Evolutionary conservation across 2,329 filamentous ascomycete genomes (phyloP).

Genomic region (Endoconidiophora polonica): DNA sequence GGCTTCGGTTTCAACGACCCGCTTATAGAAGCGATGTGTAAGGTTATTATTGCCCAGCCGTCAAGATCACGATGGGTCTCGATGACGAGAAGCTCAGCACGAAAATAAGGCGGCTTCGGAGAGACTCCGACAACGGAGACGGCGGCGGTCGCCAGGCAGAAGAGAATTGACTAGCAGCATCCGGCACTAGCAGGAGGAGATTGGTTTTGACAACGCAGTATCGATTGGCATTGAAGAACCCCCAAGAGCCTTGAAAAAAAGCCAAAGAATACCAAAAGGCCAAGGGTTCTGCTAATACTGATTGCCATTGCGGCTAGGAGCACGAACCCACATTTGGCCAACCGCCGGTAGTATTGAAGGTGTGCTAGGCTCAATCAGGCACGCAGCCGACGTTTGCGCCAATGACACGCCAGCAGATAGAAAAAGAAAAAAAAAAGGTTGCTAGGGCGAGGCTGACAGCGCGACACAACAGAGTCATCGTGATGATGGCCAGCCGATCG

Average conservation of each 20-base stretch:
- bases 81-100: too few species aligned
- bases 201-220: neutral
- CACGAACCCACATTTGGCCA: too few species aligned
- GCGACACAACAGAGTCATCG: neutral
- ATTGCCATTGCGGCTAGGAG: neutral
- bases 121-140: too few species aligned
- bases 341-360: too few species aligned
- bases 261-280: neutral
- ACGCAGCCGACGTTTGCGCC: neutral
- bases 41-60: too few species aligned
- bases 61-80: too few species aligned
- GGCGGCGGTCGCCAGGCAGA: too few species aligned
- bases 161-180: neutral
- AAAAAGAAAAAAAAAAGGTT: neutral
- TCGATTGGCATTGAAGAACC: neutral
- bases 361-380: neutral
- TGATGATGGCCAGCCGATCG: too few species aligned
- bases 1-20: too few species aligned
- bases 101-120: too few species aligned
- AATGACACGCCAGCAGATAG: neutral
- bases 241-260: neutral
- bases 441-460: neutral
- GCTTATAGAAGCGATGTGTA: too few species aligned
- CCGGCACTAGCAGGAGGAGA: conserved; percentile 3
- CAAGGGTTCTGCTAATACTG: neutral